Percentiles rank a stretch among this genome's conserved stretches.
Conservation (phyloP, 106 monocot genomes). For the Iris macrosiphon region DNA sequence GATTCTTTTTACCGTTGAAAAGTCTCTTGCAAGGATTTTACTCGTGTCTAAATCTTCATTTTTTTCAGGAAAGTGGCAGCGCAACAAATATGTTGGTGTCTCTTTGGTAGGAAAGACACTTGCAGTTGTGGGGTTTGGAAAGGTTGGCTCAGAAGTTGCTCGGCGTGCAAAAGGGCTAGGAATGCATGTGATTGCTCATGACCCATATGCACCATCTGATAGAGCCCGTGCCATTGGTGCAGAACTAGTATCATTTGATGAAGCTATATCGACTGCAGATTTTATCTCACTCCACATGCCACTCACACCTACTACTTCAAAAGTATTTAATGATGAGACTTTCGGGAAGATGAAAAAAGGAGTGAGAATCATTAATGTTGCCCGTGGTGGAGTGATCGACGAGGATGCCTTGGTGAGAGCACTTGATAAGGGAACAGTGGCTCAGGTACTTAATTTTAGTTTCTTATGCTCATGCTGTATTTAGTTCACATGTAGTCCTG, state of each 20-base stretch:
- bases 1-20: too few species aligned
- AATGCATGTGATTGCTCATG: slow-evolving; percentile 79
- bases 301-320: slow-evolving; percentile 65
- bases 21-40: too few species aligned
- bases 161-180: slow-evolving; percentile 90
- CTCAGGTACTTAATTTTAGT: slow-evolving; percentile 45
- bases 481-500: too few species aligned
- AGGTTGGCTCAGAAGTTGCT: slow-evolving; percentile 87
- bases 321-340: slow-evolving; percentile 73
- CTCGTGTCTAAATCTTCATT: too few species aligned
- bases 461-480: too few species aligned
- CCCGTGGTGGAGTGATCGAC: slow-evolving; percentile 91
- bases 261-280: slow-evolving; percentile 67
- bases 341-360: slow-evolving; percentile 77
- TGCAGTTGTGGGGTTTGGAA: slow-evolving; percentile 86
- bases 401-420: slow-evolving; percentile 82
- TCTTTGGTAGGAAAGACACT: slow-evolving; percentile 82
- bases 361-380: slow-evolving; percentile 79
- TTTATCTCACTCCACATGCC: slow-evolving; percentile 95
- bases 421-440: slow-evolving; percentile 76
- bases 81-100: slow-evolving; percentile 83
- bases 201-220: slow-evolving; percentile 81
- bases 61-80: slow-evolving; percentile 70
- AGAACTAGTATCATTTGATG: slow-evolving; percentile 81
- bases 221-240: slow-evolving; percentile 82